These are phyloP conservation scores for Fonsecaea multimorphosa DNA, from an alignment of 2,329 filamentous ascomycete genomes.

Conservation along the genomic window DNA sequence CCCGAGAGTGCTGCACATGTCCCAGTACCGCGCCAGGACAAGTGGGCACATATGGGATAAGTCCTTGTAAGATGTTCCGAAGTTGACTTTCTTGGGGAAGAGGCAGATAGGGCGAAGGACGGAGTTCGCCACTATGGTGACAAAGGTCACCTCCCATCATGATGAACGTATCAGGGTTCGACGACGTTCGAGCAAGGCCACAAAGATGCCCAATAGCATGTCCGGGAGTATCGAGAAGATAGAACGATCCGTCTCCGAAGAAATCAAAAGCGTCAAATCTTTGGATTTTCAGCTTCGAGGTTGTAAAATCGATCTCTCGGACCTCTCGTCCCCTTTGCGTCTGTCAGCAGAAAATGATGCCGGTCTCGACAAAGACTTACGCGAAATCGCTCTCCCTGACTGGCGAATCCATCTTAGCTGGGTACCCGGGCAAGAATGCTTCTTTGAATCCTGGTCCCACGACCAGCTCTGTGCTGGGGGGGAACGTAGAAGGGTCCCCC, in stretches of 20 bases:
- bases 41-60: neutral
- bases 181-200: conserved; percentile 54
- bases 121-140: conserved; percentile 44
- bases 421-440: conserved; percentile 56
- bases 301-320: conserved; percentile 14
- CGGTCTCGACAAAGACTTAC: conserved; percentile 4
- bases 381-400: conserved; percentile 4
- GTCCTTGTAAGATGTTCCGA: neutral
- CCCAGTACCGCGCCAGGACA: conserved; percentile 2
- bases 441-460: conserved; percentile 61
- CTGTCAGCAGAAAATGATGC: neutral
- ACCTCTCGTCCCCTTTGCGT: conserved; percentile 7
- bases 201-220: conserved; percentile 56
- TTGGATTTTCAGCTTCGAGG: conserved; percentile 4
- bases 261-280: conserved; percentile 42
- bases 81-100: neutral
- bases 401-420: conserved; percentile 44
- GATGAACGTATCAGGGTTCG: conserved; percentile 47
- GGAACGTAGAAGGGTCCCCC: conserved; percentile 58
- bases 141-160: conserved; percentile 41
- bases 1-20: neutral
- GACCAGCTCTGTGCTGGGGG: conserved; percentile 53
- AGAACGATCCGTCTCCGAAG: conserved; percentile 48
- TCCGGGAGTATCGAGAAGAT: conserved; percentile 55
- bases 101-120: conserved; percentile 32